Conservation (phyloP, 257 asterid species). For the Rauvolfia tetraphylla region DNA sequence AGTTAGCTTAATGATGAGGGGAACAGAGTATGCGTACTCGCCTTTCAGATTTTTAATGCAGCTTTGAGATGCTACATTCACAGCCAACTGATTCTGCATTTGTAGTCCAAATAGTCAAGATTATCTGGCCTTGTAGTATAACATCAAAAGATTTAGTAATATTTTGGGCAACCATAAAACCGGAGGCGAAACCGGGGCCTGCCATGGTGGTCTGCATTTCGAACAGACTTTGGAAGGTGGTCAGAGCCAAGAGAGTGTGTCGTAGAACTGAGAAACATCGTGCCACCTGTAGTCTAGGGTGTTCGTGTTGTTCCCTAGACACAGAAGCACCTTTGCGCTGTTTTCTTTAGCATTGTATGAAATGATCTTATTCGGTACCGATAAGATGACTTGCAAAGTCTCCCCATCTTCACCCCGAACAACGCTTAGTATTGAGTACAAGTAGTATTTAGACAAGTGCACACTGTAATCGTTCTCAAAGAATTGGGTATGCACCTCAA, state of each 20-base stretch:
- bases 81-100: neutral
- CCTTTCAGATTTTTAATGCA: no score
- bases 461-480: neutral
- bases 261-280: conserved; percentile 9
- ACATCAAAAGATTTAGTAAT: neutral
- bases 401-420: neutral
- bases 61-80: no score
- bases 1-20: neutral
- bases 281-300: neutral
- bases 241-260: conserved; percentile 2
- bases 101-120: neutral
- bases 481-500: neutral
- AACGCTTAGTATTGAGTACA: neutral
- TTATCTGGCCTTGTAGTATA: no score
- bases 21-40: no score
- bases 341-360: conserved; percentile 8
- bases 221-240: neutral
- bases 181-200: neutral
- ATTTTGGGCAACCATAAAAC: neutral
- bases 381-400: neutral
- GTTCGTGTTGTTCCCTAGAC: neutral
- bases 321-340: neutral
- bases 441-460: neutral
- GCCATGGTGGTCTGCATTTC: neutral
- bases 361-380: neutral